Conservation (phyloP, 2,329 filamentous ascomycete species). For the Fusarium guadeloupense region DNA sequence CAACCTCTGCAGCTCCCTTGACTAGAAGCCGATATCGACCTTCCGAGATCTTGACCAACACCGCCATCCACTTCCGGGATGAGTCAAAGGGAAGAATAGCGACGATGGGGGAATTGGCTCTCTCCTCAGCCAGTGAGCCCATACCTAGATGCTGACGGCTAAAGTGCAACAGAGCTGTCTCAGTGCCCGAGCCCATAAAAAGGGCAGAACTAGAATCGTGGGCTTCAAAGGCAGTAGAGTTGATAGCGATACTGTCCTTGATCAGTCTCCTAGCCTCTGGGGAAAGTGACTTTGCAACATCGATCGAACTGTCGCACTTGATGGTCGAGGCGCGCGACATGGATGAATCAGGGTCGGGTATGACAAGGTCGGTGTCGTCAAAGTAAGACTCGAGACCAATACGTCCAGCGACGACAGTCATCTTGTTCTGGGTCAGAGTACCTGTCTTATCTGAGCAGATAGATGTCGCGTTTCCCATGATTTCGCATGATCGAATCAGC, state of each 20-base stretch:
- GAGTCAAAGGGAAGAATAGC: constrained; percentile 65
- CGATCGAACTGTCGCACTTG: constrained; percentile 43
- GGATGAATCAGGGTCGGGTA: constrained; percentile 29
- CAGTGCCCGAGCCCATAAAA: constrained; percentile 65
- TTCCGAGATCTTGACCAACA: constrained; percentile 57
- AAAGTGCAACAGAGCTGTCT: constrained; percentile 62
- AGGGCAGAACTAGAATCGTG: constrained; percentile 47
- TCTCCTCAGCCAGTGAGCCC: constrained; percentile 55
- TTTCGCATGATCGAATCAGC: constrained; percentile 67
- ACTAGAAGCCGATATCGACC: constrained; percentile 61
- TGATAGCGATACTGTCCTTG: constrained; percentile 54
- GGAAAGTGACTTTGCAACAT: constrained; percentile 46
- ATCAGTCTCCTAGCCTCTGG: constrained; percentile 49
- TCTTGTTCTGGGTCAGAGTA: constrained; percentile 71
- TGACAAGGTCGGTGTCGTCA: constrained; percentile 47
- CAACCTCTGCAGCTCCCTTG: constrained; percentile 67
- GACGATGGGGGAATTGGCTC: constrained; percentile 56
- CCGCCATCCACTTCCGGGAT: constrained; percentile 65
- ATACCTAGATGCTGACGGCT: constrained; percentile 60
- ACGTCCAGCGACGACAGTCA: constrained; percentile 68
- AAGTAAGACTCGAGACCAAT: constrained; percentile 55
- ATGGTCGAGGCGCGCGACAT: constrained; percentile 36
- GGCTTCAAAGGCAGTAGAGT: constrained; percentile 65
- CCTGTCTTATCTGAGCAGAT: constrained; percentile 74
- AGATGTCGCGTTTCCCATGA: constrained; percentile 71